Base-by-base conservation (phyloP, 305 asterid genomes). In the Fraxinus ornus region DNA sequence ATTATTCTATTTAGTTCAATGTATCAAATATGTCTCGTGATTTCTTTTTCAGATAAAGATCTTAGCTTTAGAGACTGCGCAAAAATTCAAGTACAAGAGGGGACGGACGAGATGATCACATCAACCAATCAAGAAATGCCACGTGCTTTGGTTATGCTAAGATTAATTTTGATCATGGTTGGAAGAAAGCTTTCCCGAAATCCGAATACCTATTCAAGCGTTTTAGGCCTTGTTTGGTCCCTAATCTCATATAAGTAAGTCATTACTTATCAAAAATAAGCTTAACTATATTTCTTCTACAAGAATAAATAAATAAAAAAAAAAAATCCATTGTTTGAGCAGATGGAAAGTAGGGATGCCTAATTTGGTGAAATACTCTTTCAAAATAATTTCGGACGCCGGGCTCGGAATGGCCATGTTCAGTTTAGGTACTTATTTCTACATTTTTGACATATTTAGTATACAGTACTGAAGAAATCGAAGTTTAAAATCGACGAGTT, bases 341-440 rank as follows among this genome's bases (percentile, higher is more conserved):
- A 93, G 97, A 84, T 93, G 96, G 96, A 88, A 91, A 33, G 86
- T 93, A 83, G 92, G 93, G 78, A 91, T 91, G 96, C 97, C 97
- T 2, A 90, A 90, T 84, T 49, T 91, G 87, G 84, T 91, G 47
- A 89, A 91, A 86, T 88, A 93, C 85, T 93, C 97, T 0, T 88
- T 93, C 84, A 88, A 89, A 82, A 88, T 91, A 36, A 88, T 93
- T 10, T 92, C 97, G 15, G 95, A 93, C 78, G 94, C 97, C 12
- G 97, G 97, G 2, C 94, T 93, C 75, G 97, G 97, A 21, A 92
- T 91, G 97, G 95, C 96, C 76, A 92, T 92, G 96, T 93, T 93
- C 86, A 91, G 96, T 78, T 83, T 93, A 72, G 97, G 97, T 90
- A 85, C 13, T 76, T 73, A 19, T 22, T 64, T 26, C 17, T 66